Base-by-base conservation (phyloP, 2,329 filamentous ascomycete genomes). In the Verruconis gallopava region DNA sequence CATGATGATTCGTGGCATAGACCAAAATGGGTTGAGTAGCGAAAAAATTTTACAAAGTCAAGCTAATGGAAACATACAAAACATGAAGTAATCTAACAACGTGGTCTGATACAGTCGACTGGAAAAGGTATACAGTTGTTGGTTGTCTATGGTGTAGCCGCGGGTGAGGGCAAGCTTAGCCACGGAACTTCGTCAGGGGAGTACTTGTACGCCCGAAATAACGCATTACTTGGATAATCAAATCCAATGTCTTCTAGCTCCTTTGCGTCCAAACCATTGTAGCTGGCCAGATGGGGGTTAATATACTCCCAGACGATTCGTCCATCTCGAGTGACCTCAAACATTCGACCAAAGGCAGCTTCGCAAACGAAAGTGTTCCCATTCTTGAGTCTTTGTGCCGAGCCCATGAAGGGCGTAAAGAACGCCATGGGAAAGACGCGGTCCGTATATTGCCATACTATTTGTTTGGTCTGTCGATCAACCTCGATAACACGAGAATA, bases 351-450 rank as follows among this genome's bases (percentile, higher is more conserved):
- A 44, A 61, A 60, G 1, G 58, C 63, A 30, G 58, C 61, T 49
- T 68, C 65, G 17, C 59, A 64, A 4, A 68, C 45, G 40, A 68
- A 41, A 0, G 63, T 63, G 46, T 68, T 67, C 5, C 63, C 63
- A 39, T 61, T 63, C 6, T 28, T 33, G 13, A 67, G 46, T 12
- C 59, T 50, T 48, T 68, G 64, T 5, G 64, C 65, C 38, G 60
- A 59, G 15, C 65, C 65, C 65, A 68, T 67, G 40, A 68, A 68
- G 1, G 64, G 64, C 1, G 61, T 66, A 50, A 66, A 68, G 48
- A 66, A 64, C 4, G 53, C 56, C 40, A 63, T 50, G 4, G 58
- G 57, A 32, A 42, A 40, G 2, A 58, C 55, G 2, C 55, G 50
- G 43, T 68, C 65, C 5, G 53, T 53, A 38, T 67, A 67, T 41